Conservation (phyloP, 768 basidiomycete species). For the Pholiota molesta region DNA sequence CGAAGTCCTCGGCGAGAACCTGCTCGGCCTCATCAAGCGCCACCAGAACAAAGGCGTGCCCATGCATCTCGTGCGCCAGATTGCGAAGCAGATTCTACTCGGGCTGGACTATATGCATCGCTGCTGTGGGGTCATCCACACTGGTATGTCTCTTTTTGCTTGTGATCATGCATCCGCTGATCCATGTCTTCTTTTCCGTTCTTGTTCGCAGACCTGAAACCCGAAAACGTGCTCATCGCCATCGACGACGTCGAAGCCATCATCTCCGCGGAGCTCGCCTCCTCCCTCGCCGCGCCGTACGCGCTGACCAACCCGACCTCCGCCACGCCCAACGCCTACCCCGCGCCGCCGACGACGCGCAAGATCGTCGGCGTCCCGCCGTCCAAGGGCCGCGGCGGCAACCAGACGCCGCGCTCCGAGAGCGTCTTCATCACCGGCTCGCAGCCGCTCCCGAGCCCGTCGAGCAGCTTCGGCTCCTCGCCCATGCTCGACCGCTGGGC, state of each 20-base stretch:
- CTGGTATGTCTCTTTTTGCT: slow-evolving; percentile 49
- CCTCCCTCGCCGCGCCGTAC: slow-evolving; percentile 31
- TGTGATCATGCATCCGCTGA: not conserved
- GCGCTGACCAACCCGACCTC: slow-evolving; percentile 4
- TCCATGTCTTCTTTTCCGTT: too few species aligned
- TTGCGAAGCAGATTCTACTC: slow-evolving; percentile 93
- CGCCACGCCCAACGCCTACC: slow-evolving; percentile 1
- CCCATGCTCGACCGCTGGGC: slow-evolving; percentile 84
- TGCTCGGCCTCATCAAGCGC: slow-evolving; percentile 94
- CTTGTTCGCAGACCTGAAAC: slow-evolving; percentile 98
- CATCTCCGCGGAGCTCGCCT: slow-evolving; percentile 79
- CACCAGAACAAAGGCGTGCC: slow-evolving; percentile 99
- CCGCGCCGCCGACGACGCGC: slow-evolving; percentile 45
- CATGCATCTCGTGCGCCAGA: slow-evolving; percentile 90
- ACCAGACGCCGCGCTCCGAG: slow-evolving; percentile 91
- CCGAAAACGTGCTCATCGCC: slow-evolving; percentile 95
- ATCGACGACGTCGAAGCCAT: slow-evolving; percentile 97
- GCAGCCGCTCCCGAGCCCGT: slow-evolving; percentile 89
- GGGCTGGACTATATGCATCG: slow-evolving; percentile 98
- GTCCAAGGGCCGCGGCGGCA: slow-evolving; percentile 90
- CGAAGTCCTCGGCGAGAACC: slow-evolving; percentile 96
- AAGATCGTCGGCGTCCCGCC: slow-evolving; percentile 92
- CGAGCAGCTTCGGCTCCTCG: slow-evolving; percentile 67
- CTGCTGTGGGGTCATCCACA: slow-evolving; percentile 96
- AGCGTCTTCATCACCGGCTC: slow-evolving; percentile 84